Percentiles rank a stretch among this genome's conserved stretches.
Conservation (phyloP, 306 rosid genomes). For the Lablab purpureus region DNA sequence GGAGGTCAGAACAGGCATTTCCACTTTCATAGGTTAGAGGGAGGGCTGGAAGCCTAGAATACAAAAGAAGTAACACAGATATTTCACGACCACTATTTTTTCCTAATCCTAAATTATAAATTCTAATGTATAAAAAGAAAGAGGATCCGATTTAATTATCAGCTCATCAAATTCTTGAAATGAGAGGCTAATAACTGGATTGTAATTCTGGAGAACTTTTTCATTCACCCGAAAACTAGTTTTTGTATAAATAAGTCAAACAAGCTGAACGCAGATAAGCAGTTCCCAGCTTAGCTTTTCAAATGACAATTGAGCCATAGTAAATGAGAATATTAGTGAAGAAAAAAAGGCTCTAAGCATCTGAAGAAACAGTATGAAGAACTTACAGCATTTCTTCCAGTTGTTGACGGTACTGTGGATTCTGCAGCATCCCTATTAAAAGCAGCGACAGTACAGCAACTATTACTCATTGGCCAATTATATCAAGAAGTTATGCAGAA, state of each 20-base stretch:
- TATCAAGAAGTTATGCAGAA: constrained; percentile 25
- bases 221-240: constrained; percentile 15
- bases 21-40: constrained; percentile 2
- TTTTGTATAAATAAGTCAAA: constrained; percentile 6
- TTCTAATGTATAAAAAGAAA: background rate
- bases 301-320: constrained; percentile 16
- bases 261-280: constrained; percentile 19
- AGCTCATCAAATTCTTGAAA: constrained; percentile 14
- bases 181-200: constrained; percentile 9
- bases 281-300: constrained; percentile 30
- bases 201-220: constrained; percentile 13
- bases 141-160: background rate
- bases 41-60: background rate
- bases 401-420: constrained; percentile 95
- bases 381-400: constrained; percentile 98
- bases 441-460: constrained; percentile 21
- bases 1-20: constrained; percentile 9
- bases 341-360: constrained; percentile 2
- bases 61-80: constrained; percentile 22
- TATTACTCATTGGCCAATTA: constrained; percentile 29
- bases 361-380: constrained; percentile 32
- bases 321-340: constrained; percentile 20
- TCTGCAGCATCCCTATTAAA: constrained; percentile 91
- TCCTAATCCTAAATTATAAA: background rate
- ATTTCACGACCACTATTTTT: background rate